Conservation (phyloP, 2,329 filamentous ascomycete species). For the Thelonectria rubi region DNA sequence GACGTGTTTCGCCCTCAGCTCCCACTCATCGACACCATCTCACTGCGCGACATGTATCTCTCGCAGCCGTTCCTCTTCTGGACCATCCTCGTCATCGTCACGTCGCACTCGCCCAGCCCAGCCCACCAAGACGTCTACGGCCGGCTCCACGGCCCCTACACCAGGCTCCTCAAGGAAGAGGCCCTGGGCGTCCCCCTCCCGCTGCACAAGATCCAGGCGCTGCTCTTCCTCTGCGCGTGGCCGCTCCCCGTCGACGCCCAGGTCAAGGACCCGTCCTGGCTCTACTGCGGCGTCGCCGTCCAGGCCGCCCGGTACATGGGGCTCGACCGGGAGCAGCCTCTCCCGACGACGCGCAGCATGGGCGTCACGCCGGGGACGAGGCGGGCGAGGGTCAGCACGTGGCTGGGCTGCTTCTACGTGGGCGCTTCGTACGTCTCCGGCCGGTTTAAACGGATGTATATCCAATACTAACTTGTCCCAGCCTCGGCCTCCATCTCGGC, state of each 20-base stretch:
- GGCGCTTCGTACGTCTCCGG: slow-evolving; percentile 24
- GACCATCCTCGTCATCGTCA: slow-evolving; percentile 30
- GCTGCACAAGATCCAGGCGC: slow-evolving; percentile 31
- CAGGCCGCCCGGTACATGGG: slow-evolving; percentile 33
- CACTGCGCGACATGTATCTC: slow-evolving; percentile 5
- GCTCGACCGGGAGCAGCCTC: slow-evolving; percentile 29
- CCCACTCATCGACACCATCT: slow-evolving; percentile 23
- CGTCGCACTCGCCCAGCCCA: slow-evolving; percentile 9
- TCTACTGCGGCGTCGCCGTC: slow-evolving; percentile 31
- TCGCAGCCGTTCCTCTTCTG: slow-evolving; percentile 31
- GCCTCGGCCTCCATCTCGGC: slow-evolving; percentile 28
- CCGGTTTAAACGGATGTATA: too few species aligned
- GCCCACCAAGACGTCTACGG: neutral
- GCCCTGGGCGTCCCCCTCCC: slow-evolving; percentile 24
- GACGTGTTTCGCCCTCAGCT: slow-evolving; percentile 30
- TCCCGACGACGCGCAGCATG: slow-evolving; percentile 20
- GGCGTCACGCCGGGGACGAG: slow-evolving; percentile 25
- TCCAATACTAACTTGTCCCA: neutral
- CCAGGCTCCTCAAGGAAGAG: slow-evolving; percentile 22
- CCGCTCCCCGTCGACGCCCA: slow-evolving; percentile 26
- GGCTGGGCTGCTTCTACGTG: slow-evolving; percentile 29
- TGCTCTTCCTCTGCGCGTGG: slow-evolving; percentile 29
- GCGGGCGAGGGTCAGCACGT: slow-evolving; percentile 29
- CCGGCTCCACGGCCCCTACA: slow-evolving; percentile 15
- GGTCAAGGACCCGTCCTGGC: slow-evolving; percentile 27